These are phyloP conservation scores for Ceratobasidium sp. DNA, from an alignment of 1,284 basidiomycete genomes.

Conservation along the genomic window DNA sequence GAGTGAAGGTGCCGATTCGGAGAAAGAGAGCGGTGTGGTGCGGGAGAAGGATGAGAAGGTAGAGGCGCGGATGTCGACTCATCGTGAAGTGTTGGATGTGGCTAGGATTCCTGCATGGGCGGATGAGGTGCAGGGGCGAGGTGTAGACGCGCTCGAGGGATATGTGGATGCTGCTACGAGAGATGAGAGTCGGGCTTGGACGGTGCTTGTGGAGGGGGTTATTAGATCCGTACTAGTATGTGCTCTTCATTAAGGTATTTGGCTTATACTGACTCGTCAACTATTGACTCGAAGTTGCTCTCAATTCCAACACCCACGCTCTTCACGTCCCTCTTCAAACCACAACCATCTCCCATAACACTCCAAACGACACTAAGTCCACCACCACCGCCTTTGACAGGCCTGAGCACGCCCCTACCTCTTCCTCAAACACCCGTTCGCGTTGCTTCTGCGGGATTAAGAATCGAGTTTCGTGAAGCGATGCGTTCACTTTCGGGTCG, in stretches of 20 bases:
- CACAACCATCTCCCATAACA: constrained; percentile 54
- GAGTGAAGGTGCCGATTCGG: background rate
- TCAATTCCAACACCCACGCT: constrained; percentile 64
- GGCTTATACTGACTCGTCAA: too few relatives aligned
- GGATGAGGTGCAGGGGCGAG: constrained; percentile 60
- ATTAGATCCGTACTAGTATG: constrained; percentile 81
- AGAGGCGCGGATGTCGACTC: constrained; percentile 51
- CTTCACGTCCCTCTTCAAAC: constrained; percentile 55
- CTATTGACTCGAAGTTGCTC: constrained; percentile 64
- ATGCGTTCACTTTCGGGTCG: constrained; percentile 78
- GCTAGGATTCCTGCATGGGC: constrained; percentile 79
- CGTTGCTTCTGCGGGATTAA: constrained; percentile 43
- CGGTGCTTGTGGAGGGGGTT: constrained; percentile 77
- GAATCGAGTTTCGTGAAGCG: constrained; percentile 72
- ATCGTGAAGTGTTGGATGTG: constrained; percentile 69
- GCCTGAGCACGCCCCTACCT: constrained; percentile 72
- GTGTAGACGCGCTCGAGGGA: constrained; percentile 70
- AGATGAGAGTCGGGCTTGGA: constrained; percentile 84
- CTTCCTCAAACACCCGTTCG: constrained; percentile 64
- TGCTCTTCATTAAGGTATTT: background rate
- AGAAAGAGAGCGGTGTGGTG: background rate
- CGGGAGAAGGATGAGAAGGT: constrained; percentile 36
- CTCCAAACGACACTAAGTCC: constrained; percentile 68
- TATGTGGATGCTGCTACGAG: constrained; percentile 70
- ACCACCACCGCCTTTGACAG: constrained; percentile 77